Conservation (phyloP, 345 rosid genomes). For the Cardamine resedifolia region DNA sequence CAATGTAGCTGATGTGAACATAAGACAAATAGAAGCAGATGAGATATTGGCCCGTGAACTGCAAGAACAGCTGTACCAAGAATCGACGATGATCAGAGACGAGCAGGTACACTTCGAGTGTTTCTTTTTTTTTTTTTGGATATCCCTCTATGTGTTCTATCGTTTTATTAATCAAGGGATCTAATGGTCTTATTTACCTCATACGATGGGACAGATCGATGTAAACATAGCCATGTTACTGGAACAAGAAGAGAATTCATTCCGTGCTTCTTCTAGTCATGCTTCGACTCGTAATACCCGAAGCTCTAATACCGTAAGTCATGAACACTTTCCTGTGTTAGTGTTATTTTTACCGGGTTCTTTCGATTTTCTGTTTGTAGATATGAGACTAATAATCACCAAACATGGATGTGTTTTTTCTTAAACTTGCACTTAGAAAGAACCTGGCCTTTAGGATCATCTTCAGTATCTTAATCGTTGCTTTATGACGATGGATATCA, state of each 20-base stretch:
- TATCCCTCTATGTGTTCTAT: conserved; percentile 4
- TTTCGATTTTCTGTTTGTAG: not conserved
- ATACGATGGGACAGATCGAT: conserved; percentile 51
- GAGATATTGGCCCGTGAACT: conserved; percentile 82
- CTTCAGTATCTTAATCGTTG: not conserved
- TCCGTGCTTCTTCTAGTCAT: conserved; percentile 40
- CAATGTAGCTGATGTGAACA: conserved; percentile 52
- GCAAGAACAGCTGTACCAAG: conserved; percentile 85
- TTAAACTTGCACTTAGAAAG: not conserved
- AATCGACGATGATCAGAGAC: conserved; percentile 38
- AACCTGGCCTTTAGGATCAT: conserved; percentile 15
- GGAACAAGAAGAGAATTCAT: conserved; percentile 60
- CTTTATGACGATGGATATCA: conserved; percentile 10
- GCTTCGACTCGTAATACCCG: conserved; percentile 33
- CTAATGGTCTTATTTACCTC: conserved; percentile 7
- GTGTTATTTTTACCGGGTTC: not conserved
- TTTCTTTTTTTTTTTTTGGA: conserved; percentile 6
- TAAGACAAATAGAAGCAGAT: conserved; percentile 90
- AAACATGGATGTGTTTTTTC: conserved; percentile 2
- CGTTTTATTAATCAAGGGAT: conserved; percentile 12
- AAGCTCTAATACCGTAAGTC: conserved; percentile 46
- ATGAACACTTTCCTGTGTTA: not conserved
- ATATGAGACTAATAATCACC: not conserved
- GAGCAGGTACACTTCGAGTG: conserved; percentile 46
- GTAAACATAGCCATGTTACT: conserved; percentile 57